Base-by-base conservation (phyloP, 495 filamentous ascomycete species). In the Penicillium roqueforti region DNA sequence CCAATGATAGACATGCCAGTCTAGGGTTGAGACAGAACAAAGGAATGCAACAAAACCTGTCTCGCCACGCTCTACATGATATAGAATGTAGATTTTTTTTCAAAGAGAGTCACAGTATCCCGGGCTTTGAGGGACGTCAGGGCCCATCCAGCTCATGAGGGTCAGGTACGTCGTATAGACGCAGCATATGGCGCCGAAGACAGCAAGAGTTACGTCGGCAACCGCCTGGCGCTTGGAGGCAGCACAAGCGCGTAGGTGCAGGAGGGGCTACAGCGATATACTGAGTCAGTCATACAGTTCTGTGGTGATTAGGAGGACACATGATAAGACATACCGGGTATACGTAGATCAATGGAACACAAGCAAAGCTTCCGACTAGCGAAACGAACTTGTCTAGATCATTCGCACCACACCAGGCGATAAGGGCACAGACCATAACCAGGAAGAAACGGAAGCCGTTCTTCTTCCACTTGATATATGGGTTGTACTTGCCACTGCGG, bases 391-490 rank as follows among this genome's bases (percentile, higher is more conserved):
- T 97, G 73, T 98, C 93, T 51, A 98, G 76, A 73, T 97, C 87
- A 57, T 89, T 87, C 4, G 93, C 91, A 48, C 93, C 93, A 53
- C 83, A 83, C 91, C 91, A 97, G 1, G 91, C 91, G 56, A 97
- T 85, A 37, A 87, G 61, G 3, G 91, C 88, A 63, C 92, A 97
- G 29, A 91, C 63, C 57, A 87, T 80, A 49, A 97, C 93, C 37
- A 96, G 81, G 61, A 91, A 83, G 74, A 97, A 97, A 31, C 93
- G 87, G 76, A 93, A 97, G 49, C 84, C 75, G 60, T 98, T 98
- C 83, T 98, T 98, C 79, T 95, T 86, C 92, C 92, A 97, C 74
- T 98, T 98, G 76, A 97, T 95, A 48, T 83, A 87, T 1, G 87
- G 88, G 68, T 97, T 96, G 68, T 95, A 91, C 69, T 98, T 98